Base-by-base conservation (phyloP, 345 rosid genomes). In the Alliaria petiolata region DNA sequence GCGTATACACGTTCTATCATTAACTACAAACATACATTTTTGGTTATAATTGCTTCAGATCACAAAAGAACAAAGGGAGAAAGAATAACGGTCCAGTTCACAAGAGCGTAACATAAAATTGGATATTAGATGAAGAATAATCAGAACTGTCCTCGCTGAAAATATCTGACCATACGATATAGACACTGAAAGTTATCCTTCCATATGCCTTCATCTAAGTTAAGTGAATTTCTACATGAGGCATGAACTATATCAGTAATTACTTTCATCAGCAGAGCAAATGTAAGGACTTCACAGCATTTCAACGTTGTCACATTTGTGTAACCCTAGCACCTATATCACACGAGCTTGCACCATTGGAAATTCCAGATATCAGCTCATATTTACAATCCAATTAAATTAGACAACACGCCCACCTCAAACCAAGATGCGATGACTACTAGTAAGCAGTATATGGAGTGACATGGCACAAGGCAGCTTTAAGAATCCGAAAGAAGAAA, bases 391-490 rank as follows among this genome's bases (percentile, higher is more conserved):
- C 19, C 40, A 15, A 47, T 3, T 30, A 49, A 38, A 60, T 20
- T 60, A 49, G 58, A 60, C 60, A 70, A 28, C 59, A 55, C 19
- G 13, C 30, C 65, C 44, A 49, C 49, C 54, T 58, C 67, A 60
- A 57, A 57, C 61, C 38, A 66, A 66, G 30, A 54, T 58, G 53
- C 36, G 50, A 49, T 51, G 40, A 16, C 68, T 40, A 59, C 47
- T 28, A 52, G 26, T 51, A 40, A 40, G 62, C 22, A 40, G 12
- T 67, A 52, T 3, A 60, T 53, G 31, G 20, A 55, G 62, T 36
- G 45, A 53, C 16, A 55, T 57, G 54, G 52, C 52, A 57, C 60
- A 66, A 66, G 16, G 35, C 52, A 76, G 51, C 54, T 76, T 62
- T 54, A 6, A 15, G 36, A 46, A 56, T 20, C 15, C 11, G 3